Base-by-base conservation (phyloP, 1,139 yeast species). In the Groenewaldozyma sp. region DNA sequence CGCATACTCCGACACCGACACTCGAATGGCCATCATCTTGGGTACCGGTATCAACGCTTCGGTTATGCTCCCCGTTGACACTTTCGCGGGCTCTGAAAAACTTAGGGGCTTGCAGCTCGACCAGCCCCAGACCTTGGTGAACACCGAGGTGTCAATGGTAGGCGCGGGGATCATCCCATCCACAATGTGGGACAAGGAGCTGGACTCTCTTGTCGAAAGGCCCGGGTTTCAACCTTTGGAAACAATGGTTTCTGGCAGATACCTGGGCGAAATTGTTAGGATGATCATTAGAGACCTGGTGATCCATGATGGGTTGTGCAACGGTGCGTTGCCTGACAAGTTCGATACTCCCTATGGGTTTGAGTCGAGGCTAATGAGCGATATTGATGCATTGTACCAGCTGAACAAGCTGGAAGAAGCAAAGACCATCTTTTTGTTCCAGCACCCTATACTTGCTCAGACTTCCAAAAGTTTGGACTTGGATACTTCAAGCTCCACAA, bases 11-110 rank as follows among this genome's bases (percentile, higher is more conserved):
- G 54, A 66, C 18, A 71, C 81, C 36, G 68, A 71, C 44, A 81
- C 94, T n/a, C 72, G 75, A 9, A 69, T 86, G 51, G 94, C 95
- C 31, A 77, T 87, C 44, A 84, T 87, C 46, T 82, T 83, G 51
- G 95, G 96, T 47, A 86, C 95, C 2, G 96, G 96, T 52, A 80
- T 94, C 34, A 87, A 87, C 59, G 94, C 60, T 13, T 54, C 63
- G 3, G 51, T 53, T 20, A 44, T 54, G 45, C 34, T 55, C 22
- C 60, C 62, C 14, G 34, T 41, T 17, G 33, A 35, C 18, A 29
- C 41, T 16, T 32, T 40, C 6, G 40, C 41, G 10, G 24, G 24
- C 3, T 35, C 32, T 11, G 35, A 32, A 14, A 43, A 41, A 34
- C 32, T 37, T 10, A 19, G 16, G 6, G 40, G 39, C 21, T 22